These are phyloP conservation scores for Silene vulgaris DNA, from an alignment of 179 eudicot genomes.

Conservation along the genomic window DNA sequence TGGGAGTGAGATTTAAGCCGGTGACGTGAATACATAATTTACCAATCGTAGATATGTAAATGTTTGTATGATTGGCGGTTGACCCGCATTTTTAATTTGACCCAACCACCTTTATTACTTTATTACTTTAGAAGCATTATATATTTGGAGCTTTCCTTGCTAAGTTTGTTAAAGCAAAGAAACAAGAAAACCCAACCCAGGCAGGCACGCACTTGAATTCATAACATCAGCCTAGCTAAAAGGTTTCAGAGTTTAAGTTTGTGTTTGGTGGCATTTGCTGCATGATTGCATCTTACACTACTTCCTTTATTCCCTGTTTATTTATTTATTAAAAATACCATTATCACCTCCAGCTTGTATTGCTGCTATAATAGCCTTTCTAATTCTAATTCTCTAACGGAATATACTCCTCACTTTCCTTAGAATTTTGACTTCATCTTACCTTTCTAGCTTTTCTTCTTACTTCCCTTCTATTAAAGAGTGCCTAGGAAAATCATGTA, in stretches of 20 bases:
- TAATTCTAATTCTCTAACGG: slow-evolving; percentile 1
- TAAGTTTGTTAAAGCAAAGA: slow-evolving; percentile 11
- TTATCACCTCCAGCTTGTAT: slow-evolving; percentile 12
- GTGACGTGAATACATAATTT: no score
- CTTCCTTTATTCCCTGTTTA: not conserved
- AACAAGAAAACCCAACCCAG: not conserved
- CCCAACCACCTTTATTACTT: slow-evolving; percentile 18
- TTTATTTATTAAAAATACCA: not conserved
- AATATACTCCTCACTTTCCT: not conserved
- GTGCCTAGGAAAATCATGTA: slow-evolving; percentile 28
- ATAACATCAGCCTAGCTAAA: slow-evolving; percentile 14
- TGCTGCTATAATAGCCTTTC: slow-evolving; percentile 16
- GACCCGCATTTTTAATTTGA: slow-evolving; percentile 28
- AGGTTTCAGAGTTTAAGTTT: slow-evolving; percentile 18
- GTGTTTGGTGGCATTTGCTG: slow-evolving; percentile 20
- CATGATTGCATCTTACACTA: slow-evolving; percentile 4
- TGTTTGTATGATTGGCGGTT: slow-evolving; percentile 25
- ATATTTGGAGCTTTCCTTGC: slow-evolving; percentile 43
- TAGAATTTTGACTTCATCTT: not conserved
- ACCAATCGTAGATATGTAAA: not conserved
- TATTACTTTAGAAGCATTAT: slow-evolving; percentile 28
- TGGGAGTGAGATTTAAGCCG: slow-evolving; percentile 16
- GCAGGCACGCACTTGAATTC: not conserved
- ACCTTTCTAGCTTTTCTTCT: no score
- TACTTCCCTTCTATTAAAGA: no score